A percentile compares a stretch with the other conserved stretches of the same genome.
Conservation (phyloP, 192 early-diverging fungal species). For the Thoreauomyces humboldtii region DNA sequence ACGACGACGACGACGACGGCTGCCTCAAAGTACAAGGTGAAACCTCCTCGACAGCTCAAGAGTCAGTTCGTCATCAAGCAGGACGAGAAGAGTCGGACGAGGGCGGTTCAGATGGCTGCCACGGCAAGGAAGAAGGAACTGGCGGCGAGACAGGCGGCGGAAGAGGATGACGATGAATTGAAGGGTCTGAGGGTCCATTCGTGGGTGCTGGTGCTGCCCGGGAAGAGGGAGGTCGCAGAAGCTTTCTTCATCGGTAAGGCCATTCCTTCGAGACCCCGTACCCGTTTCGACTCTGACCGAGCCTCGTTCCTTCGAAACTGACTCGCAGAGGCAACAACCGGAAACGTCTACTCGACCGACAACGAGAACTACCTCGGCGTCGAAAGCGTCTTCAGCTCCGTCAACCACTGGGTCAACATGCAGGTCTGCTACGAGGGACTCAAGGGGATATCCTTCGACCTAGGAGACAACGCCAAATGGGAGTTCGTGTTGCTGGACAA, state of each 20-base stretch:
- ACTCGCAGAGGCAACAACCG: slow-evolving; percentile 48
- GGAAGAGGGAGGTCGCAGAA: slow-evolving; percentile 57
- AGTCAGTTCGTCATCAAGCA: slow-evolving; percentile 52
- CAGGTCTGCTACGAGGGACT: slow-evolving; percentile 61
- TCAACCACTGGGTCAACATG: slow-evolving; percentile 66
- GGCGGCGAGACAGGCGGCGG: slow-evolving; percentile 27
- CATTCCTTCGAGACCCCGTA: no score
- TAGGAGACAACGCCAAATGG: slow-evolving; percentile 62
- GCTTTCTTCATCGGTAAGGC: slow-evolving; percentile 56
- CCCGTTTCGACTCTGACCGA: no score
- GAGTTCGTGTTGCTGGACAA: slow-evolving; percentile 60
- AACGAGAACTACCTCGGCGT: slow-evolving; percentile 56
- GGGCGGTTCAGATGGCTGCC: slow-evolving; percentile 34
- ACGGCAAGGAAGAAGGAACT: slow-evolving; percentile 24
- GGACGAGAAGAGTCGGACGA: slow-evolving; percentile 40
- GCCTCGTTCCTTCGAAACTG: neutral
- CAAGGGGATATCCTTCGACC: slow-evolving; percentile 61
- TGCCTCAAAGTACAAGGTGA: slow-evolving; percentile 43
- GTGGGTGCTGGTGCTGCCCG: slow-evolving; percentile 59
- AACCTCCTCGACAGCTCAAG: slow-evolving; percentile 44
- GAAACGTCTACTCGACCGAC: slow-evolving; percentile 45
- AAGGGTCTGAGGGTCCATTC: slow-evolving; percentile 57
- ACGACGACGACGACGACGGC: neutral
- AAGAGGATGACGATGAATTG: slow-evolving; percentile 55
- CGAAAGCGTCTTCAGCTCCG: slow-evolving; percentile 55